Base-by-base conservation (phyloP, 805 yeast genomes). In the Yamadazyma kitorensis region DNA sequence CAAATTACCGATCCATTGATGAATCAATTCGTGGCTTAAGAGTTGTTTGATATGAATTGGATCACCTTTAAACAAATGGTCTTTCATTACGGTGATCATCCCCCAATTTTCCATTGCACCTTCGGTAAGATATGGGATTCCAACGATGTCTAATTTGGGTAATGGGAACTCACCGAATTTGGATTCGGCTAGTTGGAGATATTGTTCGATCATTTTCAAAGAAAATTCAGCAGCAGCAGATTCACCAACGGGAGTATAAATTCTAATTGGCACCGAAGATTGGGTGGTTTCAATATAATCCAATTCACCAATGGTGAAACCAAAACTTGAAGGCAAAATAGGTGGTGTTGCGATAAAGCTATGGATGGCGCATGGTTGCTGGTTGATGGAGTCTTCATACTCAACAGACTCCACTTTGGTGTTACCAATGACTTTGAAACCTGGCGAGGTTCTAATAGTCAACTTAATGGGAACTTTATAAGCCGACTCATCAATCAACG, bases 31-130 rank as follows among this genome's bases (percentile, higher is more conserved):
- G 53, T 85, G 94, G 2, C 76, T 78, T 6, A 85, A 49, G 28
- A 84, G 65, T 47, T 80, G 82, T 40, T 74, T 60, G 16, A 77
- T 49, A 37, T 59, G 65, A 7, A 25, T 49, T 0, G 34, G 24
- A n/a, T 53, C 58, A 25, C 52, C 52, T 12, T 55, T 23, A 17
- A 58, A 47, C 9, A 66, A 35, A 43, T 77, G 80, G 29, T 71
- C 70, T 33, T 74, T 70, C 34, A 79, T 70, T 6, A 81, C 66
- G 2, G 82, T 74, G 32, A 85, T 68, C 59, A 82, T 57, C 3
- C 86, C 84, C 75, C 82, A 80, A 52, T 84, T 83, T 52, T 85
- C 94, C 79, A 82, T 84, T 2, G 86, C 94, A 39, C 85, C 84
- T 52, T 83, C 91, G 18, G 78, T 69, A 36, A 85, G 61, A 46